Evolutionary conservation across 305 asterid genomes (phyloP), one percentile per base, ranked within the genome.

Genomic region (Fraxinus xanthoxyloides): DNA sequence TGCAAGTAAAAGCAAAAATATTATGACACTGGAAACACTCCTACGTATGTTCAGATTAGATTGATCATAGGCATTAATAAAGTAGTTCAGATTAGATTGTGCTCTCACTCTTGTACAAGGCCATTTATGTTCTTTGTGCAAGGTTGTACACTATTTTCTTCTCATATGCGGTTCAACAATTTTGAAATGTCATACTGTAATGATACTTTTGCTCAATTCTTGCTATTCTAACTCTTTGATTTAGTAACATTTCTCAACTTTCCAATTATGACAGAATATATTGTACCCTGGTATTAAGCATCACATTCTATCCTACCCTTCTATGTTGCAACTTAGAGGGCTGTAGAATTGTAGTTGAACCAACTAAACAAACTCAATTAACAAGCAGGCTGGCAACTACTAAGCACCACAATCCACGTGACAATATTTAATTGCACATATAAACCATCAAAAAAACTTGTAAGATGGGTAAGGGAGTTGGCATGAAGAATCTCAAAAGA

Each of bases 1-100:
- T 91, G 94, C 92, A 79, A 86, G 82, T 75, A 80, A 17, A 26
- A 67, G 23, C 48, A 81, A 77, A 79, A 32, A 72, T 80, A 73
- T 35, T 5, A 63, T 74, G 36, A 65, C 56, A 61, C 48, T 23
- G 72, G 82, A 32, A 54, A 73, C 9, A 28, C 30, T 51, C 9
- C 10, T 59, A 46, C 43, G 15, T 17, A 65, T 65, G 73, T 70
- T 72, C 46, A 31, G 46, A 32, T 72, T 28, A 69, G 75, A 28
- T 15, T 69, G 40, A 69, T 67, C 10, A 13, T 63, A 8, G 31
- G 40, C 72, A 38, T 77, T 61, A 76, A 32, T 51, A 78, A 81
- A 19, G 3, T 15, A 65, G 70, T n/a, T 59, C 76, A 63, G 21
- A 28, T 75, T 40, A 43, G 30, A 28, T 65, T 65, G 73, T 26